These are phyloP conservation scores for Blastobotrys ciferrii DNA, from an alignment of 1,139 yeast genomes.

Conservation along the genomic window DNA sequence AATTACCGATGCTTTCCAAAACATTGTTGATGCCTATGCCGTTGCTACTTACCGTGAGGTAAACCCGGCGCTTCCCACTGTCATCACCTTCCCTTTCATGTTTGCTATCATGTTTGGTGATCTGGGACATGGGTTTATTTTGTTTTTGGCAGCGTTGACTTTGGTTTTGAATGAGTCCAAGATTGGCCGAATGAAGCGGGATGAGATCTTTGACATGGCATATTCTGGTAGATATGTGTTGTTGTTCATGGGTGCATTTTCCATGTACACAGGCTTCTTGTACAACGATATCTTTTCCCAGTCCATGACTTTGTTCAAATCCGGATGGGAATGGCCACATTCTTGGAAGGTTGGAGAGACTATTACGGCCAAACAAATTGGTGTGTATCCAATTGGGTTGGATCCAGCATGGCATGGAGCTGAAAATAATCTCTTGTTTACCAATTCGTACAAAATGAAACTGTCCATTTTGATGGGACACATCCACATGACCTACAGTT, in stretches of 20 bases:
- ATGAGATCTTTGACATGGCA: constrained; percentile 97
- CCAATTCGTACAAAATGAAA: constrained; percentile 96
- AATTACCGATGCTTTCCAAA: constrained; percentile 87
- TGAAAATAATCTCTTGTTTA: constrained; percentile 83
- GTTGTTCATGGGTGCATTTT: constrained; percentile 85
- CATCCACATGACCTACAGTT: constrained; percentile 89
- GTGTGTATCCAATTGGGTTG: constrained; percentile 79
- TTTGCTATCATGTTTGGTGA: constrained; percentile 99
- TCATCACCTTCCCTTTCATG: constrained; percentile 96
- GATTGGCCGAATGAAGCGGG: constrained; percentile 67
- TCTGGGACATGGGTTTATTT: constrained; percentile 88
- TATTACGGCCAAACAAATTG: constrained; percentile 60
- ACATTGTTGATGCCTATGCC: constrained; percentile 93
- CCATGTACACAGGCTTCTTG: constrained; percentile 89
- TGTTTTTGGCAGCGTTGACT: constrained; percentile 66
- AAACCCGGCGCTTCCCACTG: constrained; percentile 92
- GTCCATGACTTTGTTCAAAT: constrained; percentile 77
- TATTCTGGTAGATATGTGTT: constrained; percentile 86
- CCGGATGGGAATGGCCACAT: constrained; percentile 94
- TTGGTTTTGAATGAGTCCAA: constrained; percentile 68
- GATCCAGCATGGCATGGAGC: constrained; percentile 98
- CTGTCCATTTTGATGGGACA: constrained; percentile 92
- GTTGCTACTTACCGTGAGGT: constrained; percentile 92
- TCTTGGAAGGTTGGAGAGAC: constrained; percentile 62
- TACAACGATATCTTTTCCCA: constrained; percentile 92